Base-by-base conservation (phyloP, 257 asterid genomes). In the Euphrasia confusa region DNA sequence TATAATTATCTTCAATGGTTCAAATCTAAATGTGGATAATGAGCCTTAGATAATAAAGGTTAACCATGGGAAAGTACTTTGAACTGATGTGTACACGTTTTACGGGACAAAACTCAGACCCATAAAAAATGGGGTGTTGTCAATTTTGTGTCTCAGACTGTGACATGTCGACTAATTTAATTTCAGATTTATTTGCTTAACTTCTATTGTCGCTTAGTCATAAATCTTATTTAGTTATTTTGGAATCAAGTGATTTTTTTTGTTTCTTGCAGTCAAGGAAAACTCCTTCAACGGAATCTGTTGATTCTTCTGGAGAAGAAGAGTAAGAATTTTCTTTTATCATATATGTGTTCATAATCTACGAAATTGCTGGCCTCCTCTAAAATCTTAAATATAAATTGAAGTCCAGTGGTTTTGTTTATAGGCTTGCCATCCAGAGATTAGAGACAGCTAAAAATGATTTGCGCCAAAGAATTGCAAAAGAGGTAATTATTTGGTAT, bases 231-330 rank as follows among this genome's bases (percentile, higher is more conserved):
- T 21, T 21, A 21, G 69, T 45, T 63, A 39, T 27, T 21, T 55
- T 58, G 18, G 35, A 33, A 30, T 56, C 39, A 57, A 14, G 52
- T 54, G 47, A 74, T 37, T 66, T 79, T 77, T 42, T 69, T 17
- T 42, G 24, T 69, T 50, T 37, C 12, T 69, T 61, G 81, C 86
- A 91, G 98, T 79, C 78, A 14, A 80, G 83, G 64, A 86, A 78
- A 74, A 80, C 85, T 35, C 81, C 90, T 57, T 84, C 95, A 35
- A 58, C 78, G 57, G 96, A 84, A 68, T 84, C 96, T 54, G 64
- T 88, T 61, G 96, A 86, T 76, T 86, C 89, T 30, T 91, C 96
- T 63, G 98, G 95, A 68, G 98, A 91, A 74, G 98, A 91, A 84
- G 98, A 91, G 98, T 91, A 86, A 47, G 95, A 65, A 73, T 7